Base-by-base conservation (phyloP, 108 stramenopile species). In the Aurantiochytrium sp. region DNA sequence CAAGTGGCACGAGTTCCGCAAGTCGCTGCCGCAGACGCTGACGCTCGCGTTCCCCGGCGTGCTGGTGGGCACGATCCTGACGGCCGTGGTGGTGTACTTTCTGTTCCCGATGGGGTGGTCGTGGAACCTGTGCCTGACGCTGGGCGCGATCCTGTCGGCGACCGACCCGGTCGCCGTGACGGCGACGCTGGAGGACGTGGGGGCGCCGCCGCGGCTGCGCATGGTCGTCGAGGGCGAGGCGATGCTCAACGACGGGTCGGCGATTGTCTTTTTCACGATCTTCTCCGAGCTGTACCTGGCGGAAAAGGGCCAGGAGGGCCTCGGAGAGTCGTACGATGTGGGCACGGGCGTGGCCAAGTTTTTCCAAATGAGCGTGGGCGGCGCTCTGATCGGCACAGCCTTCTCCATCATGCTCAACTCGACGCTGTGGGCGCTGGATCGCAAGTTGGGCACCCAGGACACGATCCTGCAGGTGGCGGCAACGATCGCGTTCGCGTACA, bases 231-330 rank as follows among this genome's bases (percentile, higher is more conserved):
- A 92, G 85, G 93, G 93, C 24, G 94, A 94, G 89, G 55, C 68
- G 3, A 81, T 94, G 68, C 54, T 94, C 34, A 97, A 98, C 87
- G 98, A 98, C 87, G 98, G 96, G 39, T 86, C 93, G 8, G 97
- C 96, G 3, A 94, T 97, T 69, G 97, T 98, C 30, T 94, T 97
- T 54, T 98, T 95, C 89, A 89, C 90, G 52, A 93, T 97, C 52
- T 97, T 97, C 88, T 69, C n/a, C 15, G 88, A 68, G 24, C 68
- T 89, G 4, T 93, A 92, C 85, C 90, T 95, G 5, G 69, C 88
- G 36, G 91, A 93, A 50, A 52, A 92, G 55, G 91, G 90, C 10
- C 69, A 91, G 34, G 54, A 39, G 36, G 90, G 90, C 34, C n/a
- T 91, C 87, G 95, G 95, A 37, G 90, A 94, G 55, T 55, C 88